Conservation (phyloP, 345 rosid genomes). For the Eucalyptus camaldulensis region DNA sequence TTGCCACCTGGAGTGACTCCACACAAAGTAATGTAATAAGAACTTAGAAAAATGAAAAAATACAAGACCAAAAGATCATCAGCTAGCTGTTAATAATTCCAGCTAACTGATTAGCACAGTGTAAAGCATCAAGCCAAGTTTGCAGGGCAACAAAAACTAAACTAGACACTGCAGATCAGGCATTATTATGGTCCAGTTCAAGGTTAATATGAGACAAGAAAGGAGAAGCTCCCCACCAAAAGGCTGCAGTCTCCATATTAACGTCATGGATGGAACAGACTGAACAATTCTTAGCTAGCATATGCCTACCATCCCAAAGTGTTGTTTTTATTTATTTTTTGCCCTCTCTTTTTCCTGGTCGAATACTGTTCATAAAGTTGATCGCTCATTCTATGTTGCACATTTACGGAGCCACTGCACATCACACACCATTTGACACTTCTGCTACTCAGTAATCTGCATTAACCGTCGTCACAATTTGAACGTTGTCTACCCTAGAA, state of each 20-base stretch:
- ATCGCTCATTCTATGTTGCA: not conserved
- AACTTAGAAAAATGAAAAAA: not conserved
- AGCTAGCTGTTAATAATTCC: not conserved
- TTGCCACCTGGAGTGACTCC: slow-evolving; percentile 58
- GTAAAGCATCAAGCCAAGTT: not conserved
- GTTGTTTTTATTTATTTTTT: not conserved
- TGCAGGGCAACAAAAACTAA: not conserved
- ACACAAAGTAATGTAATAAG: not conserved
- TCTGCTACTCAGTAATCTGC: not conserved
- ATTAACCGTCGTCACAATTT: not conserved
- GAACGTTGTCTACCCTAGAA: not conserved
- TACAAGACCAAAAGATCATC: not conserved
- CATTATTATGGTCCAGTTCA: not conserved
- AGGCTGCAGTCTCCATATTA: not conserved
- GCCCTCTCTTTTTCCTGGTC: not conserved
- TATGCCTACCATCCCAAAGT: not conserved
- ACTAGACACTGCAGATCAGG: not conserved
- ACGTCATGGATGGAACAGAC: not conserved
- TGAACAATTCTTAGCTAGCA: not conserved
- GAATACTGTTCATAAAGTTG: not conserved
- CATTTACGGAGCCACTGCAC: not conserved
- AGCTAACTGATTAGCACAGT: not conserved
- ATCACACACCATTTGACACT: not conserved
- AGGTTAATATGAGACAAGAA: not conserved
- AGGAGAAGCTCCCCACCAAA: not conserved